Percentiles rank a stretch among this genome's conserved stretches.
Evolutionary conservation across 192 early-diverging fungal genomes (phyloP).

Genomic region (Dissophora ornata): DNA sequence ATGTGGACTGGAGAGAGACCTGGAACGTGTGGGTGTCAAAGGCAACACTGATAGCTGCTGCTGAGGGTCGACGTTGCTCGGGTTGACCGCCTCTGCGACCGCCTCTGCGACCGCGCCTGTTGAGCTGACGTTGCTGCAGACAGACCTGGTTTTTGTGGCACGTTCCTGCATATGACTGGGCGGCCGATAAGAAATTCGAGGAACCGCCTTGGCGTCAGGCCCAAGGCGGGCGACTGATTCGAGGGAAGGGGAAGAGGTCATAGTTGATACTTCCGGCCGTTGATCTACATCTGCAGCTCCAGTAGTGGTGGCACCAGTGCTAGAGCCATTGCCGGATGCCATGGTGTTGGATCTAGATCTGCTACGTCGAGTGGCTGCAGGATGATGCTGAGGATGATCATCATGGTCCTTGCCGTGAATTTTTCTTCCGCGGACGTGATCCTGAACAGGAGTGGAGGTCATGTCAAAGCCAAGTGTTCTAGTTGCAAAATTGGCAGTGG

Average conservation of each 20-base stretch:
- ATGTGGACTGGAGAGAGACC: conserved; percentile 14
- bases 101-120: neutral
- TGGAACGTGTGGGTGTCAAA: neutral
- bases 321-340: neutral
- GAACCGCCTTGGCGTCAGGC: neutral
- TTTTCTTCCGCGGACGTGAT: neutral
- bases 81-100: neutral
- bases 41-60: neutral
- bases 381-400: neutral
- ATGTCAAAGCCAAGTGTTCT: conserved; percentile 21
- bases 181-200: neutral
- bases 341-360: conserved; percentile 22
- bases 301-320: neutral
- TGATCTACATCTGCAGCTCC: neutral
- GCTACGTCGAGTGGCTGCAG: neutral
- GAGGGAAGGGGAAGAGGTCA: too few relatives aligned
- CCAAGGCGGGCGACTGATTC: neutral
- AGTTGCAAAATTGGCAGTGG: too few relatives aligned
- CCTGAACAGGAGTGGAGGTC: neutral
- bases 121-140: conserved; percentile 2
- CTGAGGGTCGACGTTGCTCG: neutral
- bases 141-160: neutral
- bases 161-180: neutral
- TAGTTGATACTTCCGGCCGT: too few relatives aligned
- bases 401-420: too few relatives aligned